Percentiles rank a stretch among this genome's conserved stretches.
phyloP scores from a whole-genome alignment of 331 rosid species.

The Quercus tomentella region DNA sequence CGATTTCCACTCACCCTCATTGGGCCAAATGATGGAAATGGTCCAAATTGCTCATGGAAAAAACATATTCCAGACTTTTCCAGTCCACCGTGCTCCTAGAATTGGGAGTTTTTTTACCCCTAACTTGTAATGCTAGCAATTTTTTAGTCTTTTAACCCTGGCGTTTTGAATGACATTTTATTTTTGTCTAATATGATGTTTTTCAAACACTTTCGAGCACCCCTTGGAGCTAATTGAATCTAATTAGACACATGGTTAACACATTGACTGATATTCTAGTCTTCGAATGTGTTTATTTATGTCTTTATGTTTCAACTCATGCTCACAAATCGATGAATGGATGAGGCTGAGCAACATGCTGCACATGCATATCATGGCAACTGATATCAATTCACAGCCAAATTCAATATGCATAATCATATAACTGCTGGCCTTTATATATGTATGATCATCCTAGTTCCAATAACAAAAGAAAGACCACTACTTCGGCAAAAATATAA shows the following conservation, averaged over 20 bases:
- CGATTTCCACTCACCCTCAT: no score
- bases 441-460: neutral
- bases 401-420: neutral
- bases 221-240: neutral
- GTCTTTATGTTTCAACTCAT: neutral
- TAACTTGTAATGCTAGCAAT: neutral
- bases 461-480: neutral
- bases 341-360: neutral
- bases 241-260: neutral
- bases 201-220: neutral
- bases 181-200: no score
- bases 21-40: no score
- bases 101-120: neutral
- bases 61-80: no score
- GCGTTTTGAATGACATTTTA: neutral
- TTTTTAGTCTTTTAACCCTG: neutral
- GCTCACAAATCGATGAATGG: neutral
- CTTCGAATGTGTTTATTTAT: neutral
- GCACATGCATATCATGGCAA: neutral
- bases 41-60: no score
- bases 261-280: neutral
- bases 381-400: neutral
- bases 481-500: no score
- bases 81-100: no score
- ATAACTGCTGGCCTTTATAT: neutral